These are phyloP conservation scores for Colletotrichum camelliae DNA, from an alignment of 2,329 filamentous ascomycete genomes.

Conservation along the genomic window DNA sequence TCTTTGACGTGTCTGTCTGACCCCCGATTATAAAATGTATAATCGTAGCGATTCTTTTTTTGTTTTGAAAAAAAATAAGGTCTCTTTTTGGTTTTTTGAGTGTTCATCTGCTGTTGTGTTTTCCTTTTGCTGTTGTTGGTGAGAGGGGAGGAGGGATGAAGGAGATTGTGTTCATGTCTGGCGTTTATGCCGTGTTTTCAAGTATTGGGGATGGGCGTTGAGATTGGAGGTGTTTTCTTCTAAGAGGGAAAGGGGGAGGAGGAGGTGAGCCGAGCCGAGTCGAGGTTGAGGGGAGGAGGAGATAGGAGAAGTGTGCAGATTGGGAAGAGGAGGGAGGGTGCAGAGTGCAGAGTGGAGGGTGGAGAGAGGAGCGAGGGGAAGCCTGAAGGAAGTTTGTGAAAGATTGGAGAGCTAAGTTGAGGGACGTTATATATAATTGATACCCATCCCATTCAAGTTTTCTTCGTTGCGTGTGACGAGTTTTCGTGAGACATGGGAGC, in stretches of 20 bases:
- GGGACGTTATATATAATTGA: constrained; percentile 6
- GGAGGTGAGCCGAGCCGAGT: neutral
- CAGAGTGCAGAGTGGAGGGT: neutral
- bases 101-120: neutral
- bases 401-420: neutral
- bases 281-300: neutral
- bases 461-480: constrained; percentile 32
- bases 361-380: neutral
- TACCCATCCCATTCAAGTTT: constrained; percentile 41
- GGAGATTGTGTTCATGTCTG: neutral
- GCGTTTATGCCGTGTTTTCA: neutral
- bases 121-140: neutral
- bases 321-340: neutral
- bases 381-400: neutral
- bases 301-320: neutral
- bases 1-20: neutral
- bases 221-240: neutral
- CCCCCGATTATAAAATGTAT: constrained; percentile 16
- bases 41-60: constrained; percentile 13
- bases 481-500: neutral
- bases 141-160: neutral
- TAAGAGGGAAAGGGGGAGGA: neutral
- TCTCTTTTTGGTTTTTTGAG: neutral
- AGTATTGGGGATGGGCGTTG: neutral
- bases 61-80: neutral